Evolutionary conservation across 2,329 filamentous ascomycete species (phyloP).

Genomic region (Sporothrix variecibatus): DNA sequence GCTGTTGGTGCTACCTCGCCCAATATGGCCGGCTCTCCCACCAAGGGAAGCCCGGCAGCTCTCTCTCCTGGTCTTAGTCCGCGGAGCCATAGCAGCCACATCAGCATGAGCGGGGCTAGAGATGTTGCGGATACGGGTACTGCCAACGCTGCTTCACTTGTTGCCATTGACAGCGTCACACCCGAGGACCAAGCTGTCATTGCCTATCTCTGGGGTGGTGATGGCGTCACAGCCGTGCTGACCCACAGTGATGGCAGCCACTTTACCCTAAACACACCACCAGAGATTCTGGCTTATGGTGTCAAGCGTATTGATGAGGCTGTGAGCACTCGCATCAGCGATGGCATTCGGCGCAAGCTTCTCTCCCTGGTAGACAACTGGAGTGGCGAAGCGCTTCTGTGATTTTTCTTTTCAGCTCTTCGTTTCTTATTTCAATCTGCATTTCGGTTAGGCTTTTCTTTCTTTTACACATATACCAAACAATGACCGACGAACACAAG

Average conservation of each 20-base stretch:
- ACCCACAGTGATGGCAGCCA: slow-evolving; percentile 39
- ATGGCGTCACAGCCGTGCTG: slow-evolving; percentile 42
- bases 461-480: not conserved
- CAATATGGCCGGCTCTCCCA: not conserved
- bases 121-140: slow-evolving; percentile 1
- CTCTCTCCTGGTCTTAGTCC: slow-evolving; percentile 26
- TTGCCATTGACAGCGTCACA: slow-evolving; percentile 45
- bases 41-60: not conserved
- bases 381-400: slow-evolving; percentile 32
- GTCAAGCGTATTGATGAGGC: slow-evolving; percentile 45
- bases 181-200: slow-evolving; percentile 44
- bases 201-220: slow-evolving; percentile 44
- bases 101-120: slow-evolving; percentile 13
- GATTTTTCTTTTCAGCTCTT: not conserved
- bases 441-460: not conserved
- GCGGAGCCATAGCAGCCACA: not conserved
- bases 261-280: slow-evolving; percentile 43
- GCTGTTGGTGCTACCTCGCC: not conserved
- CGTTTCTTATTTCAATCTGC: not conserved
- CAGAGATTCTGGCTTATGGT: slow-evolving; percentile 45
- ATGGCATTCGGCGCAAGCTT: slow-evolving; percentile 51
- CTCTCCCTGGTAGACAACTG: slow-evolving; percentile 43
- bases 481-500: not conserved
- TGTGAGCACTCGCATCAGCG: slow-evolving; percentile 46
- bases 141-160: slow-evolving; percentile 9